Evolutionary conservation across 2,329 filamentous ascomycete species (phyloP).

Genomic region (Venturia nashicola): DNA sequence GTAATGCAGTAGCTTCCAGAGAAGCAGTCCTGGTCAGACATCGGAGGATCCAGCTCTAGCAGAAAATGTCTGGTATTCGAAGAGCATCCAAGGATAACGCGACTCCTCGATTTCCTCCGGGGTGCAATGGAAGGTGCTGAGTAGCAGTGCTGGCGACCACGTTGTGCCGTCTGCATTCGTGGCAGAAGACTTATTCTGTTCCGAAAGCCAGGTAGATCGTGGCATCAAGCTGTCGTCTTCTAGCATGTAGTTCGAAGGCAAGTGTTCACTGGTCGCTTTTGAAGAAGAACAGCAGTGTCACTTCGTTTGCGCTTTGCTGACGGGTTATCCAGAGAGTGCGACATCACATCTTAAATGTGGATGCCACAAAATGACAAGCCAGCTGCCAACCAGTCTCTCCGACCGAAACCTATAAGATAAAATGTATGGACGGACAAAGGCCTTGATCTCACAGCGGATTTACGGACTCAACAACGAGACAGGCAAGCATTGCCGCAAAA

Average conservation of each 20-base stretch:
- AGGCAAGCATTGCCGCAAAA: background rate
- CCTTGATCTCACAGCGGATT: background rate
- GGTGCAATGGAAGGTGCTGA: background rate
- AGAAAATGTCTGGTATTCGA: background rate
- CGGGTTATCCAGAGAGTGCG: background rate
- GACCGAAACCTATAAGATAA: background rate
- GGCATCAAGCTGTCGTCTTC: background rate
- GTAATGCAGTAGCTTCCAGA: background rate
- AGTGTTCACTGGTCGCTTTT: background rate
- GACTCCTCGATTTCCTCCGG: background rate
- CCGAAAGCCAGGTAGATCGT: background rate
- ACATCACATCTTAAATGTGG: background rate
- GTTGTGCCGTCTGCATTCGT: background rate
- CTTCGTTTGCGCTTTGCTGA: background rate
- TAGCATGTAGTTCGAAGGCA: background rate
- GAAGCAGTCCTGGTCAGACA: background rate
- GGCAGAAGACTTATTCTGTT: background rate
- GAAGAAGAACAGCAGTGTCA: background rate
- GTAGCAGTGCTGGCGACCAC: background rate
- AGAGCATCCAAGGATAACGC: background rate
- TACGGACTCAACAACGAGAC: background rate
- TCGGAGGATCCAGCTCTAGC: background rate
- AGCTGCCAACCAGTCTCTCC: background rate
- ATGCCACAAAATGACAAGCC: background rate
- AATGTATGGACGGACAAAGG: background rate